Evolutionary conservation across 805 yeast species (phyloP), one percentile per base, ranked within the genome.

Genomic region (Maudiozyma pseudohumilis): DNA sequence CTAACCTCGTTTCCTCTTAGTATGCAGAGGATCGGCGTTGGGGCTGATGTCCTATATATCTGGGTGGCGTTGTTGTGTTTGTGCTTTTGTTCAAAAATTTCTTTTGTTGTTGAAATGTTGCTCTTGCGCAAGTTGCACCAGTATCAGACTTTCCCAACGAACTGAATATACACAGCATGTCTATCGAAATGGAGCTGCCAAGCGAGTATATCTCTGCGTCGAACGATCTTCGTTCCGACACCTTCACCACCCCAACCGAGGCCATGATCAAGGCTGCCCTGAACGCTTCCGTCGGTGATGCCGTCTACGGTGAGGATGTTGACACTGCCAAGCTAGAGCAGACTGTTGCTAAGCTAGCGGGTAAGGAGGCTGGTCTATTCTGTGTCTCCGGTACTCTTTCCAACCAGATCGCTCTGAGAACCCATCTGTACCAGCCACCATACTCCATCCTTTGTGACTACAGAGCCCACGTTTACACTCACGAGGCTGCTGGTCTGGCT

Each of bases 401-500:
- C 9, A 88, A 88, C 62, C 97, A 88, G 61, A 69, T 88, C 43
- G 96, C 80, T 12, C 56, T 88, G 32, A 69, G 96, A 52, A 66
- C 86, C 4, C 83, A 80, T 47, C 63, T 89, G 34, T 60, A 58
- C 43, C 89, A 82, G 53, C 96, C 96, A 13, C 65, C 65, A 13
- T 78, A 79, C 63, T 73, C 88, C n/a, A 67, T 89, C 19, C 53
- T 88, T 34, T 85, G 95, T 64, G 96, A 89, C 59, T 69, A 77
- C 60, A 69, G 96, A 43, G 78, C 89, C 10, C 97, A 88, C 53
- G 78, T 88, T 19, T 88, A 70, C 58, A 66, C 77, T 22, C 77
- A 77, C 48, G 97, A 88, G 62, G 95, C 96, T 19, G 95, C 88
- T 25, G 97, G 96, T 2, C 61, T 89, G 36, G 94, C 96, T 5